These are phyloP conservation scores for Naganishia sp. DNA, from an alignment of 1,284 basidiomycete genomes.

Conservation along the genomic window DNA sequence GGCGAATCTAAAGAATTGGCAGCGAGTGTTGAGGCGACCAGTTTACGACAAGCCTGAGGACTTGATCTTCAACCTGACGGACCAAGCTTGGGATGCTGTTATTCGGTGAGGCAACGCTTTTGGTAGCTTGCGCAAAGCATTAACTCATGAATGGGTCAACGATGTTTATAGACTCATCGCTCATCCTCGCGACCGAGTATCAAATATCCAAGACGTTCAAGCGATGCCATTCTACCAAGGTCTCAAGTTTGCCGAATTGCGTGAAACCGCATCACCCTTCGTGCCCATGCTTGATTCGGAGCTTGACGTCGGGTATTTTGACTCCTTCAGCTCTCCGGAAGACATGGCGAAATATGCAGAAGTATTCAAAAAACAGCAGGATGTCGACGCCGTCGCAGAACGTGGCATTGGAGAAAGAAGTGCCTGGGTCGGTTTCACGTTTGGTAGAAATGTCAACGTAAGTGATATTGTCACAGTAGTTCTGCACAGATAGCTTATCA, in stretches of 20 bases:
- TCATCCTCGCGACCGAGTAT: constrained; percentile 76
- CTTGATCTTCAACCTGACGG: constrained; percentile 92
- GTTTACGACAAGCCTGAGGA: constrained; percentile 96
- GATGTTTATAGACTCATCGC: constrained; percentile 63
- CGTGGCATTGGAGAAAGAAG: constrained; percentile 66
- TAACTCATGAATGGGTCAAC: no score
- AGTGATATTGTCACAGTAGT: constrained; percentile 22
- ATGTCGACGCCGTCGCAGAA: constrained; percentile 89
- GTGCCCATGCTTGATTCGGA: constrained; percentile 94
- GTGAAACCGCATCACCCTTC: constrained; percentile 82
- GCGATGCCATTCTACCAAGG: constrained; percentile 81
- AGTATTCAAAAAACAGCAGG: constrained; percentile 94
- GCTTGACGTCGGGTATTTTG: constrained; percentile 96
- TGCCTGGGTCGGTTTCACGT: constrained; percentile 75
- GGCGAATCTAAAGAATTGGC: constrained; percentile 99
- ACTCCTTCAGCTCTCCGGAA: constrained; percentile 86
- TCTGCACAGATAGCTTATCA: constrained; percentile 16
- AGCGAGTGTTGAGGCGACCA: constrained; percentile 82
- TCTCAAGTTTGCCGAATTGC: constrained; percentile 75
- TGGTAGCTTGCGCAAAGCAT: no score
- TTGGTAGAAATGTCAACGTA: constrained; percentile 70
- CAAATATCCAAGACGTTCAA: constrained; percentile 71
- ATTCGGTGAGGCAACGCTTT: constrained; percentile 62
- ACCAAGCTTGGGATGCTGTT: constrained; percentile 94
- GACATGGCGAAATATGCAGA: constrained; percentile 99